Conservation (phyloP, 352 stramenopile genomes). For the Globisporangium emineosum region DNA sequence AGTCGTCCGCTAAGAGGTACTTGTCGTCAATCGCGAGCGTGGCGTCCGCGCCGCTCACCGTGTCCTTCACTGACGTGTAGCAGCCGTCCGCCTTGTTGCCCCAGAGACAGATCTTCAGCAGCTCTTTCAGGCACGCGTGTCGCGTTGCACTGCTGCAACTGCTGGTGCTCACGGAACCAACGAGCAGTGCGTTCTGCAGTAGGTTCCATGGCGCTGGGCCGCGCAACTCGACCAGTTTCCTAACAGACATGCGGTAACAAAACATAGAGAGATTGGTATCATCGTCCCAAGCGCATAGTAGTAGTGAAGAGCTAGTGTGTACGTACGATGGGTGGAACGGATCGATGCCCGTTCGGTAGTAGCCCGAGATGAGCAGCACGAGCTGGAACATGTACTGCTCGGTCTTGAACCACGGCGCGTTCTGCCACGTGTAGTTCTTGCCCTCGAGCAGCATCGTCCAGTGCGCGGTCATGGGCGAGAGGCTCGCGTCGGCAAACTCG, state of each 20-base stretch:
- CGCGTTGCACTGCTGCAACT: conserved; percentile 25
- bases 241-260: conserved; percentile 16
- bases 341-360: conserved; percentile 56
- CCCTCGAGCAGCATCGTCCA: conserved; percentile 42
- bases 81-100: conserved; percentile 77
- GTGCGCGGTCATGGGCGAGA: conserved; percentile 40
- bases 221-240: conserved; percentile 53
- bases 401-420: conserved; percentile 68
- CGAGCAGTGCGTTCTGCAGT: conserved; percentile 47
- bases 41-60: conserved; percentile 47
- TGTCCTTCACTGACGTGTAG: conserved; percentile 74
- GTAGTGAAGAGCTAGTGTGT: background rate
- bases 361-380: conserved; percentile 57
- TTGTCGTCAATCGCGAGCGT: conserved; percentile 57
- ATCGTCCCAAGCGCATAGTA: background rate
- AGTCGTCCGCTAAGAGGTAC: conserved; percentile 59
- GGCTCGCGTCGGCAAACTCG: conserved; percentile 30
- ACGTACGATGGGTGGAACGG: conserved; percentile 57
- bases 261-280: background rate
- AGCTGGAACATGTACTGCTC: conserved; percentile 80
- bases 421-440: conserved; percentile 63
- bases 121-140: conserved; percentile 38
- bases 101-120: conserved; percentile 75
- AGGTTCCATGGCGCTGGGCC: conserved; percentile 54
- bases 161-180: conserved; percentile 14